These are phyloP conservation scores for Metarhizium sp. DNA, from an alignment of 2,329 filamentous ascomycete genomes.

Conservation along the genomic window DNA sequence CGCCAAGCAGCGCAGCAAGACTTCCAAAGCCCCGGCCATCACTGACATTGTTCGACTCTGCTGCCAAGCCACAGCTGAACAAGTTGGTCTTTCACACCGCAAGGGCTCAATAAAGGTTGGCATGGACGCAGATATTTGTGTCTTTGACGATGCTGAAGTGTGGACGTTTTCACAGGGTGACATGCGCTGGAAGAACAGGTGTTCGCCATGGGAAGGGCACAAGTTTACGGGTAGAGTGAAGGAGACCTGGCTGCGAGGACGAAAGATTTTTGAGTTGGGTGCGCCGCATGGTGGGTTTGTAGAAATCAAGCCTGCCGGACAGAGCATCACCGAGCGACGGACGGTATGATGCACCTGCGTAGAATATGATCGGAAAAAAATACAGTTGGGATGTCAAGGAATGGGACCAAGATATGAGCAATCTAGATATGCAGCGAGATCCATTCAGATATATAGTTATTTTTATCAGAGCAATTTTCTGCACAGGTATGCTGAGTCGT, in stretches of 20 bases:
- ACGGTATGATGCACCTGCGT: constrained; percentile 11
- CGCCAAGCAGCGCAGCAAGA: constrained; percentile 48
- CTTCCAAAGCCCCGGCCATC: constrained; percentile 40
- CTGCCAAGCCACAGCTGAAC: constrained; percentile 74
- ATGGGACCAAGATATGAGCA: not conserved
- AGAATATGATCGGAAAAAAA: no score
- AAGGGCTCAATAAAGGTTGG: constrained; percentile 74
- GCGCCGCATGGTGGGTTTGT: constrained; percentile 42
- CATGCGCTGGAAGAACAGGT: constrained; percentile 93
- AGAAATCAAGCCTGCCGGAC: constrained; percentile 35
- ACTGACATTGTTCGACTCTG: constrained; percentile 80
- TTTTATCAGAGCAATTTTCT: not conserved
- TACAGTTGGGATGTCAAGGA: no score
- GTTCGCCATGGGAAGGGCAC: constrained; percentile 81
- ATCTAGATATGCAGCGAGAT: not conserved
- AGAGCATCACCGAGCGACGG: constrained; percentile 52
- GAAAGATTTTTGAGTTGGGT: constrained; percentile 63
- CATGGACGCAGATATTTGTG: constrained; percentile 78
- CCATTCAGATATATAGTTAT: not conserved
- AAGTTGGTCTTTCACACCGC: constrained; percentile 71
- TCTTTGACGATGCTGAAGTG: constrained; percentile 77
- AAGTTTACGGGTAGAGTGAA: constrained; percentile 66
- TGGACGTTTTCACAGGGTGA: constrained; percentile 67
- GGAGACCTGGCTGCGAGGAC: constrained; percentile 79
- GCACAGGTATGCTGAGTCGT: no score